Evolutionary conservation across 352 stramenopile genomes (phyloP), one percentile per base, ranked within the genome.

Genomic region (Globisporangium solare): DNA sequence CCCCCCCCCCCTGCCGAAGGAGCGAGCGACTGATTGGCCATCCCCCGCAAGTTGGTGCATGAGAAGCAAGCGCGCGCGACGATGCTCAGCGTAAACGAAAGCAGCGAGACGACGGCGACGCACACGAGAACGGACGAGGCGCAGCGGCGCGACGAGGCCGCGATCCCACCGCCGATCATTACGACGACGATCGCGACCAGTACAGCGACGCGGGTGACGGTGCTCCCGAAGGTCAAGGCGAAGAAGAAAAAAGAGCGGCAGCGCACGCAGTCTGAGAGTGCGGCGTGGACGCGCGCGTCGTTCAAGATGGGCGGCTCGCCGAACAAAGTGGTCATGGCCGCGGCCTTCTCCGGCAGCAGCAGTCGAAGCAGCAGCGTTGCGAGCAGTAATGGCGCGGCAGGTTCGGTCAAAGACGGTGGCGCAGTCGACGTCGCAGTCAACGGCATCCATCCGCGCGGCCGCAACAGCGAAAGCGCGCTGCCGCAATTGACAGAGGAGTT

Each of bases 211-310:
- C 32, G 51, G 7, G 14, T 40, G 15, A 22, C 54, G 6, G 31
- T 40, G 39, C 39, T 42, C 43, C 31, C 56, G 14, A 31, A 55
- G 47, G 22, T 51, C 22, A 63, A 57, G 50, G 40, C 52, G 45
- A 73, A 76, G 63, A 67, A 67, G 54, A 73, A 74, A 49, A 88
- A 90, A 57, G 76, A 82, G 61, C 74, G 80, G 20, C 47, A 81
- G 43, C 82, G 82, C n/a, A 92, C 82, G 20, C 82, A 90, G 62
- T 90, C 79, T 0, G 82, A 92, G 56, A 83, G 82, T 46, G 78
- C 82, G 0, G 76, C 71, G 31, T 92, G 82, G 82, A 82, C 79
- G 22, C 71, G 82, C 64, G 74, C 82, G 13, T 90, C 77, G 41
- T 64, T 92, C 27, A 69, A 69, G 47, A 89, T 92, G 82, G 57